These are phyloP conservation scores for Globisporangium solare DNA, from an alignment of 352 stramenopile genomes.

Conservation along the genomic window DNA sequence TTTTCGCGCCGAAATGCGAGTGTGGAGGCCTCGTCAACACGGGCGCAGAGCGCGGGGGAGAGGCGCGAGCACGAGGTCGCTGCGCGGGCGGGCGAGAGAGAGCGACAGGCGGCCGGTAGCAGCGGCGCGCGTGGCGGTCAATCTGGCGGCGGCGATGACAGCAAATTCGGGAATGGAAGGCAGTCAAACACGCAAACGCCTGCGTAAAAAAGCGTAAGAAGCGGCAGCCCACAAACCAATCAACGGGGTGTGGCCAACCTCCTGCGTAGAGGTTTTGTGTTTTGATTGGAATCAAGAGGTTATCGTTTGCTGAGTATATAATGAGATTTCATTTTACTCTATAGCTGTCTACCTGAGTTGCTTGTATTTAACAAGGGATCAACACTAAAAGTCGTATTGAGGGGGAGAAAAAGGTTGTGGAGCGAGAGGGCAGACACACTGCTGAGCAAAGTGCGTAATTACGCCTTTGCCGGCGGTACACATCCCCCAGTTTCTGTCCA, in stretches of 20 bases:
- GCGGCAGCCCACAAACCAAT: no score
- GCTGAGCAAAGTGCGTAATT: neutral
- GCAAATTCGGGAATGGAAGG: neutral
- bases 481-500: neutral
- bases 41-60: neutral
- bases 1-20: neutral
- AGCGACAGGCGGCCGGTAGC: constrained; percentile 14
- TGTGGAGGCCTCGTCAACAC: neutral
- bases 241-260: no score
- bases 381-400: no score
- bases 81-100: neutral
- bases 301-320: no score
- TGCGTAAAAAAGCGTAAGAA: neutral
- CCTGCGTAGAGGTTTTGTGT: no score
- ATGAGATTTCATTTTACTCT: no score
- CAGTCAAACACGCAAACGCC: neutral
- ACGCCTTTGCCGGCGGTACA: neutral
- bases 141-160: neutral
- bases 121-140: constrained; percentile 12
- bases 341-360: no score
- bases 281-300: no score
- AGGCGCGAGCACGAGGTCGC: neutral
- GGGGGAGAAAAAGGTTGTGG: neutral
- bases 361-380: no score
- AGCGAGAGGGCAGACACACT: neutral